A percentile compares a stretch with the other conserved stretches of the same genome.
Conservation (phyloP, 305 asterid genomes). For the Striga hermonthica region DNA sequence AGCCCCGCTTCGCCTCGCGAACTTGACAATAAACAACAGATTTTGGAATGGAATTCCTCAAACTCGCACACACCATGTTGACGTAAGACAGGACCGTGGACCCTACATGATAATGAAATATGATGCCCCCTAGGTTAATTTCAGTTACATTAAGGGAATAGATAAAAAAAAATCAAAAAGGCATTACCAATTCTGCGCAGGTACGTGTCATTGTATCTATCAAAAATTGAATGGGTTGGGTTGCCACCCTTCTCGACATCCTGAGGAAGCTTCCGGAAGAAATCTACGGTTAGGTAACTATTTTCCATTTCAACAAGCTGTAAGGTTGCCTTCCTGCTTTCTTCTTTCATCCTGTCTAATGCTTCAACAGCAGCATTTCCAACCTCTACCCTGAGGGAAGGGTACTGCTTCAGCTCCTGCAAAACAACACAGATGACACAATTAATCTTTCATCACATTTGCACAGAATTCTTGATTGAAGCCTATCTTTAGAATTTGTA, state of each 20-base stretch:
- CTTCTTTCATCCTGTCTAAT: slow-evolving; percentile 65
- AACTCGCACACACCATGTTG: slow-evolving; percentile 63
- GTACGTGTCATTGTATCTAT: slow-evolving; percentile 62
- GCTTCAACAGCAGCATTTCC: slow-evolving; percentile 64
- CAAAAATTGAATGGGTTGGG: slow-evolving; percentile 73
- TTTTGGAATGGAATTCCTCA: slow-evolving; percentile 78
- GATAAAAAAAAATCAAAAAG: slow-evolving; percentile 15
- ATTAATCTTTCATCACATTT: slow-evolving; percentile 8
- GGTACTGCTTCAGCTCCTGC: slow-evolving; percentile 82
- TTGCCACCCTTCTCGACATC: slow-evolving; percentile 84
- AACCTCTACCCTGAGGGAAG: slow-evolving; percentile 69
- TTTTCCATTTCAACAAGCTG: slow-evolving; percentile 79
- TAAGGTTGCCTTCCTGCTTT: slow-evolving; percentile 63
- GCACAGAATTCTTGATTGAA: not conserved
- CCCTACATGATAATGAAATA: slow-evolving; percentile 38
- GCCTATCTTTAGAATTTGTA: not conserved
- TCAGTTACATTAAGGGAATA: slow-evolving; percentile 6
- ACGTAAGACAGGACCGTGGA: slow-evolving; percentile 68
- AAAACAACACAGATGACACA: slow-evolving; percentile 8
- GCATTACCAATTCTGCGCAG: slow-evolving; percentile 60
- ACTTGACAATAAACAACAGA: slow-evolving; percentile 74
- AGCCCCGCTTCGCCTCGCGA: slow-evolving; percentile 77
- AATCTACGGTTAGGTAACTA: slow-evolving; percentile 68
- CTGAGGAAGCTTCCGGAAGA: slow-evolving; percentile 80
- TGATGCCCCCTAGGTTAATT: slow-evolving; percentile 1